Evolutionary conservation across 1,284 basidiomycete species (phyloP), one percentile per base, ranked within the genome.

Genomic region (Moniliella sp.): DNA sequence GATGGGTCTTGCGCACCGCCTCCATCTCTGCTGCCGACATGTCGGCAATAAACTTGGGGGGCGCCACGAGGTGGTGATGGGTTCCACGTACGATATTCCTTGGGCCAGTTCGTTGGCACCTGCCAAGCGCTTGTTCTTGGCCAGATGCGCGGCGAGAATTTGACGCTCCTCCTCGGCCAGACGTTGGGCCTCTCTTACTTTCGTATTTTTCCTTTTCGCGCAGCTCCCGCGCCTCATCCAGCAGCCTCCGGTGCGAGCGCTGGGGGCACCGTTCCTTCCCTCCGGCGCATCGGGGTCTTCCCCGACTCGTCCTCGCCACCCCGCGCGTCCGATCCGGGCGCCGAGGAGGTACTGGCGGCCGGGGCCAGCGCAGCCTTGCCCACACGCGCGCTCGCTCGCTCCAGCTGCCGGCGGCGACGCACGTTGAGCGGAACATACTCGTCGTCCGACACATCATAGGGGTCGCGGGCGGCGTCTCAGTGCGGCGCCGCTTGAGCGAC

Each of bases 71-170:
- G 84, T 74, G 57, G 73, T 75, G 40, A 97, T 58, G 18, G 81
- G 70, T 48, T 93, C 80, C 0, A 76, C 80, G 55, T 88, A 97
- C 26, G 72, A 69, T 34, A 91, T 84, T 8, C 86, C 91, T 53
- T 81, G 75, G 1, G 91, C 88, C 17, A 97, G 64, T 59, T 99
- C 91, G 50, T 81, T 65, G 42, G 84, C 84, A 9, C 81, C 80
- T 0, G 79, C 81, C 2, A 99, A 71, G 59, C 88, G 91, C 57
- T 79, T 72, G n/a, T n/a, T n/a, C 10, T 79, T 69, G 39, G 78
- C 78, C 25, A 81, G 79, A 50, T 94, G 83, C 8, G 86, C 84
- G 31, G 78, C 78, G 4, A 97, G 64, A 35, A 97, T 78, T 49
- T 78, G 76, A 5, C 76, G 78, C 58, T 97, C 88, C 33, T 70